Percentiles rank a stretch among this genome's conserved stretches.
Conservation (phyloP, 345 rosid species). For the Arabis alpina region DNA sequence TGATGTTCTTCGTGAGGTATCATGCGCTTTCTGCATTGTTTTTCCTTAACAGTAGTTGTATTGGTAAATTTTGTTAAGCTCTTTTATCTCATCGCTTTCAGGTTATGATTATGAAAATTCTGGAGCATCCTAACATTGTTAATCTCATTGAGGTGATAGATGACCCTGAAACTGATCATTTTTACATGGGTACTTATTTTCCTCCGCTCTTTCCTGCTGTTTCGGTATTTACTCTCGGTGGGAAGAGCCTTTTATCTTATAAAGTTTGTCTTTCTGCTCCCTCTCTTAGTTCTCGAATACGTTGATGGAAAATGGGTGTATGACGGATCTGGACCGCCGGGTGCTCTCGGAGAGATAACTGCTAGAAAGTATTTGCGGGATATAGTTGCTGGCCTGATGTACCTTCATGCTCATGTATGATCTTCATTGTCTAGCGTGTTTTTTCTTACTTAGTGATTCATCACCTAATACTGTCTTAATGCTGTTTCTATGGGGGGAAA, state of each 20-base stretch:
- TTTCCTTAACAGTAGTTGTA: neutral
- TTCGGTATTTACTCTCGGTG: neutral
- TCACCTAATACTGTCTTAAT: constrained; percentile 15
- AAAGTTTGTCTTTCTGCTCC: constrained; percentile 12
- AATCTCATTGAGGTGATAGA: constrained; percentile 98
- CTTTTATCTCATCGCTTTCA: constrained; percentile 38
- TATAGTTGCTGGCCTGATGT: constrained; percentile 85
- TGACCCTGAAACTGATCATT: constrained; percentile 92
- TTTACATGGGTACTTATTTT: constrained; percentile 86
- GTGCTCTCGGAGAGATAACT: constrained; percentile 71
- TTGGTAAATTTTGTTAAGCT: constrained; percentile 13
- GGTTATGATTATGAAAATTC: constrained; percentile 93
- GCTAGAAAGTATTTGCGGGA: constrained; percentile 89
- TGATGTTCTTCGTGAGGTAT: constrained; percentile 96
- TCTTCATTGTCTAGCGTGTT: neutral
- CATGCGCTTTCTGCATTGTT: neutral
- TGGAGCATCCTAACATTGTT: constrained; percentile 96
- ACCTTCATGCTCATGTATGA: constrained; percentile 95
- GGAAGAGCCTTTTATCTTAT: constrained; percentile 13
- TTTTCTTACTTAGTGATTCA: constrained; percentile 5
- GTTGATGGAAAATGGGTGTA: constrained; percentile 85
- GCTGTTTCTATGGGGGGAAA: constrained; percentile 16
- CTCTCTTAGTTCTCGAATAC: constrained; percentile 83
- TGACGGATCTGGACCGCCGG: constrained; percentile 66
- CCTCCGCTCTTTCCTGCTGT: constrained; percentile 31